phyloP scores from a whole-genome alignment of 805 yeast genomes.

The Soucietia sequanensis region DNA sequence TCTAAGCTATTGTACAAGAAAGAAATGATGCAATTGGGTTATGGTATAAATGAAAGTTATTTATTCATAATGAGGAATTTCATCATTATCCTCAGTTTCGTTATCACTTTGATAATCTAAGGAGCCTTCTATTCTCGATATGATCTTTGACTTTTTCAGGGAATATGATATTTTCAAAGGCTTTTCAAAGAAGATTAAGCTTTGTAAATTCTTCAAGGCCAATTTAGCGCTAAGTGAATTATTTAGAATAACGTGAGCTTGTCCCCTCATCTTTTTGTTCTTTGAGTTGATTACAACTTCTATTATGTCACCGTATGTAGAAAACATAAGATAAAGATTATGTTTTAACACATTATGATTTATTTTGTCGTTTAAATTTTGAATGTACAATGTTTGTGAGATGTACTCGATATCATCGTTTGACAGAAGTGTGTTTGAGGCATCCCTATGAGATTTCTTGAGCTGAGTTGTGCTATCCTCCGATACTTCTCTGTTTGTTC shows the following conservation, averaged over 20 bases:
- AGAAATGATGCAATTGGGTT: background rate
- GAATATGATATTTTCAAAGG: constrained; percentile 43
- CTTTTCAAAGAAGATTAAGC: constrained; percentile 53
- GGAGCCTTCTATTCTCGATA: too few relatives aligned
- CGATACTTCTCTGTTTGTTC: background rate
- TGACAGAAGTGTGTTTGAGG: too few relatives aligned
- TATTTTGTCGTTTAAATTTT: constrained; percentile 60
- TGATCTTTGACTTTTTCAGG: constrained; percentile 21
- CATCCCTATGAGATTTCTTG: too few relatives aligned
- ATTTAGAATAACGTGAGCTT: constrained; percentile 60
- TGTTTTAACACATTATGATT: constrained; percentile 44
- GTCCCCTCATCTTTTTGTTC: constrained; percentile 54
- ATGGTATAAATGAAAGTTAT: too few relatives aligned
- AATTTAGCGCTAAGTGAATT: constrained; percentile 48
- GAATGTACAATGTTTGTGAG: constrained; percentile 54
- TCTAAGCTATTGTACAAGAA: background rate
- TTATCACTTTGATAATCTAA: too few relatives aligned
- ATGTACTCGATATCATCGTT: constrained; percentile 12
- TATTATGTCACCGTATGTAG: constrained; percentile 65
- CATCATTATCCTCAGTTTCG: too few relatives aligned
- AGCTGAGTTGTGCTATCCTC: too few relatives aligned
- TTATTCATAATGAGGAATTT: too few relatives aligned
- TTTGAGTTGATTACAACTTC: constrained; percentile 41
- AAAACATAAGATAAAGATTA: constrained; percentile 56
- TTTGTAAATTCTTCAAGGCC: constrained; percentile 50